Percentiles rank a stretch among this genome's conserved stretches.
phyloP scores from a whole-genome alignment of 2,329 filamentous ascomycete species.

The Canariomyces notabilis region DNA sequence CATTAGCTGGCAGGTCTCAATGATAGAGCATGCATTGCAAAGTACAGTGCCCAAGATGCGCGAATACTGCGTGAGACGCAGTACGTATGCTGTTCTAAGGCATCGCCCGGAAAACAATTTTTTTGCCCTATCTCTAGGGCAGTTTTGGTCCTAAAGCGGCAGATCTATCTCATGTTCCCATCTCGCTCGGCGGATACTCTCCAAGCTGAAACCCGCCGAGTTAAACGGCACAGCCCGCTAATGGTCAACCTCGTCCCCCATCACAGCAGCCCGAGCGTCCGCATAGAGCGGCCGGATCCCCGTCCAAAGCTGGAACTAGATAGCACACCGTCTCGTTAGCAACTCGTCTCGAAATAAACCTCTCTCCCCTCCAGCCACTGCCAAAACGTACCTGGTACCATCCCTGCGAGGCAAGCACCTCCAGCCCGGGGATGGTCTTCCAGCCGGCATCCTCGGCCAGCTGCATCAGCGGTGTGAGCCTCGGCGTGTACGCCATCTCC shows the following conservation, averaged over 20 bases:
- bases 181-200: no score
- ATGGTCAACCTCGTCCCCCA: constrained; percentile 33
- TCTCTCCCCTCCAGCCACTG: background rate
- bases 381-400: constrained; percentile 69
- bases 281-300: constrained; percentile 69
- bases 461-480: constrained; percentile 77
- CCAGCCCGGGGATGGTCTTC: constrained; percentile 78
- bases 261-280: constrained; percentile 59
- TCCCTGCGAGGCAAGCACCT: constrained; percentile 86
- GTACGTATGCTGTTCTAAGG: no score
- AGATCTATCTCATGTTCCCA: no score
- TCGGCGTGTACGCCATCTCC: constrained; percentile 96
- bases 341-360: background rate
- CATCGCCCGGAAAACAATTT: no score
- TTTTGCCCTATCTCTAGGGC: no score
- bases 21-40: no score
- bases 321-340: constrained; percentile 3
- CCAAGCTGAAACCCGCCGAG: no score
- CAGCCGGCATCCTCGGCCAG: constrained; percentile 74
- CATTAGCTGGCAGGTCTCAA: no score
- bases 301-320: constrained; percentile 76
- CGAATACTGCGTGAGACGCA: no score
- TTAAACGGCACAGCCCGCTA: no score
- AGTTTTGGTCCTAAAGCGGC: no score
- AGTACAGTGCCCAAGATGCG: no score